Conservation (phyloP, 371 early-diverging fungal genomes). For the Parasitella parasitica region DNA sequence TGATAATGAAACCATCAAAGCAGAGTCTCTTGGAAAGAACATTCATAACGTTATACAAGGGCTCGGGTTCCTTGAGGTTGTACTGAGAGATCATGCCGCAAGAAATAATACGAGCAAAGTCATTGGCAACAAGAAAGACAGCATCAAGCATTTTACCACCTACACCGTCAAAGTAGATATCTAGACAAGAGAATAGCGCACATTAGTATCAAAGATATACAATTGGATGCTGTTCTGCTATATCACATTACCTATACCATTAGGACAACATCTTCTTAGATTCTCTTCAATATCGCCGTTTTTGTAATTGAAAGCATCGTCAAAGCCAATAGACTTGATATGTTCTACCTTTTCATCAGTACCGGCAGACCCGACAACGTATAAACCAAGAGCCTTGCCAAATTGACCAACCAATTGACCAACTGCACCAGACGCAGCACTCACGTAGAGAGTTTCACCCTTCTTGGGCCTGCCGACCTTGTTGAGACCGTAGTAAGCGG, state of each 20-base stretch:
- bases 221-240: too few species aligned
- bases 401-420: conserved; percentile 66
- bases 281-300: conserved; percentile 47
- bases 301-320: conserved; percentile 85
- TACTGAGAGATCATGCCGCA: conserved; percentile 77
- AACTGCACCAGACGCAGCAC: conserved; percentile 59
- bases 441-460: conserved; percentile 42
- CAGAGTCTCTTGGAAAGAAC: conserved; percentile 45
- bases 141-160: conserved; percentile 72
- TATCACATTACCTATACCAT: too few species aligned
- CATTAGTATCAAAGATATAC: too few species aligned
- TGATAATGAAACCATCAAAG: conserved; percentile 71
- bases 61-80: conserved; percentile 37
- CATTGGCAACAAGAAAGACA: conserved; percentile 53
- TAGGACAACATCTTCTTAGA: conserved; percentile 53
- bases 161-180: conserved; percentile 74
- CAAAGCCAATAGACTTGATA: conserved; percentile 65
- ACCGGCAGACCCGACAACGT: conserved; percentile 77
- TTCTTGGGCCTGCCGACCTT: conserved; percentile 3
- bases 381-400: conserved; percentile 64
- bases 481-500: conserved; percentile 35
- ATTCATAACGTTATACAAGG: conserved; percentile 30
- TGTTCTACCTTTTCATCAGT: conserved; percentile 74
- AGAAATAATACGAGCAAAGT: conserved; percentile 53
- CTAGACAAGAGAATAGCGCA: too few species aligned